Conservation (phyloP, 148 eudicot genomes). For the Gaultheria prostrata region DNA sequence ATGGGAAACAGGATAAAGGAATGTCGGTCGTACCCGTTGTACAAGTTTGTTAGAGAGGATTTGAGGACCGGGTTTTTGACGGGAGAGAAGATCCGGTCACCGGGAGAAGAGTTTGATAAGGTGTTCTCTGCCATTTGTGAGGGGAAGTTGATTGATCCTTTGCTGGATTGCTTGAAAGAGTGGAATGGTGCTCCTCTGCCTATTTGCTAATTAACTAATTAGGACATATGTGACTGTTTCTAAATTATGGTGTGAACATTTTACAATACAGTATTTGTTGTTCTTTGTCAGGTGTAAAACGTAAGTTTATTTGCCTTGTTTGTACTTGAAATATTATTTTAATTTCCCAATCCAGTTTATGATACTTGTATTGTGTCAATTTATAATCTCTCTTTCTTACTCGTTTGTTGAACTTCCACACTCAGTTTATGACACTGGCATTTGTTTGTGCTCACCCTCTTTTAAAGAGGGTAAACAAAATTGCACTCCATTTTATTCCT, state of each 20-base stretch:
- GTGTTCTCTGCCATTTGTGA: conserved; percentile 24
- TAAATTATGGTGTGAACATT: not conserved
- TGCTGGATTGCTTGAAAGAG: conserved; percentile 26
- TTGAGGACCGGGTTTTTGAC: conserved; percentile 18
- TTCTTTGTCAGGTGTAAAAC: not conserved
- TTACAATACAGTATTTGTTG: not conserved
- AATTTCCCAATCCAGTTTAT: too few relatives aligned
- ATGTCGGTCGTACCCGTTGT: conserved; percentile 32
- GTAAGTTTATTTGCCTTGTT: not conserved
- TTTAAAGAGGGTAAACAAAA: too few relatives aligned
- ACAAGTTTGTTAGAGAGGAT: conserved; percentile 30
- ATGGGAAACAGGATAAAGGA: conserved; percentile 26
- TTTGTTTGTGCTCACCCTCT: too few relatives aligned
- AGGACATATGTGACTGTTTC: not conserved
- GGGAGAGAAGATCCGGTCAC: conserved; percentile 26
- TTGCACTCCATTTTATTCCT: too few relatives aligned
- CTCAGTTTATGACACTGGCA: too few relatives aligned
- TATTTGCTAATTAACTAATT: conserved; percentile 12
- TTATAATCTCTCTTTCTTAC: too few relatives aligned
- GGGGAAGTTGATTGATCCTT: conserved; percentile 29
- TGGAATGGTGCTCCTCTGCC: conserved; percentile 35
- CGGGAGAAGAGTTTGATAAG: conserved; percentile 32
- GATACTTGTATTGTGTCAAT: not conserved
- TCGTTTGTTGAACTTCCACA: too few relatives aligned
- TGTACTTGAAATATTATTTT: not conserved